Evolutionary conservation across 352 stramenopile genomes (phyloP).

Genomic region (Phytophthora parvispora): DNA sequence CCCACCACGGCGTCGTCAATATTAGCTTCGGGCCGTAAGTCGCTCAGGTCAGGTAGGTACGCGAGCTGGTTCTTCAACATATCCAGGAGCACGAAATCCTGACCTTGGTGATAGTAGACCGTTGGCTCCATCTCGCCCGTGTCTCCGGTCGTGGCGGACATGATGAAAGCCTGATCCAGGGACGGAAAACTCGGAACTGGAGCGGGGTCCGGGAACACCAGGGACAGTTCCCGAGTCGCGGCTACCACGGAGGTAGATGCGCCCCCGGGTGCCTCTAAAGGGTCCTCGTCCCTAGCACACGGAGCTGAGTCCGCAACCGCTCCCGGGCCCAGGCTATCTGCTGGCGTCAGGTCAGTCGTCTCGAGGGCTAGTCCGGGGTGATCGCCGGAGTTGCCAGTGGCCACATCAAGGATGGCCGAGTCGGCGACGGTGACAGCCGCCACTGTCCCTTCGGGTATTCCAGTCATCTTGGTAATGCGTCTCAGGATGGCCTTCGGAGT

Average conservation of each 20-base stretch:
- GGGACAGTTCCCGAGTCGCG: background rate
- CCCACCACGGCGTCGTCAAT: background rate
- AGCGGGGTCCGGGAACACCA: background rate
- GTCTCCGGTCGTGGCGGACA: background rate
- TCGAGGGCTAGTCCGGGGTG: no score
- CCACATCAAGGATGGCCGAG: no score
- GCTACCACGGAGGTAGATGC: background rate
- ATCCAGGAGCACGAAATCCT: conserved; percentile 7
- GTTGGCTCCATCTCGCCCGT: background rate
- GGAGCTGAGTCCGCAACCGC: no score
- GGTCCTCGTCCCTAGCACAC: no score
- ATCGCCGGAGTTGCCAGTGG: no score
- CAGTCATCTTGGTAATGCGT: background rate
- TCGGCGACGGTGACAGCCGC: background rate
- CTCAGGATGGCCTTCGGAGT: background rate
- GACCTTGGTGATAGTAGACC: conserved; percentile 14
- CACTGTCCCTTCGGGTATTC: background rate
- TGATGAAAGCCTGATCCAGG: background rate
- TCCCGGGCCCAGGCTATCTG: no score
- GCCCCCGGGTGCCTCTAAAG: background rate
- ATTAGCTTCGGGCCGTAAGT: background rate
- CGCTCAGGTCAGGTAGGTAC: conserved; percentile 8
- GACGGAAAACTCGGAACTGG: background rate
- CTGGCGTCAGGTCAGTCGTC: background rate
- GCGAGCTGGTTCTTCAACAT: conserved; percentile 8